Evolutionary conservation across 2,329 filamentous ascomycete species (phyloP).

Genomic region (Escovopsis sp.): DNA sequence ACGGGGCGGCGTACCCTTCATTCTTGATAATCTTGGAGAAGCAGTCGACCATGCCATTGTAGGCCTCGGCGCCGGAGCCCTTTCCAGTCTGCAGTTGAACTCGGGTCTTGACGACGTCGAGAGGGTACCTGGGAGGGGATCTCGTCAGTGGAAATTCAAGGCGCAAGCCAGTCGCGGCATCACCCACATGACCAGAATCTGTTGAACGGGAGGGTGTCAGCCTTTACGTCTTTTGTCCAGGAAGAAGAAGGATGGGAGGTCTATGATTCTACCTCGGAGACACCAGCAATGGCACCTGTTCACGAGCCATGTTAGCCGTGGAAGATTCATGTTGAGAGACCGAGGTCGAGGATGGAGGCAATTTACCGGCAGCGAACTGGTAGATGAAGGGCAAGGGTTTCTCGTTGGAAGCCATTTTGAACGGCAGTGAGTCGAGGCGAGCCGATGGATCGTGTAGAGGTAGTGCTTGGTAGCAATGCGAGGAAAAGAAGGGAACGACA

Average conservation of each 20-base stretch:
- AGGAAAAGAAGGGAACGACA: slow-evolving; percentile 14
- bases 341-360: slow-evolving; percentile 1
- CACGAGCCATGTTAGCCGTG: slow-evolving; percentile 5
- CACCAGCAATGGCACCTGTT: slow-evolving; percentile 80
- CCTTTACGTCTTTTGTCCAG: too few relatives aligned
- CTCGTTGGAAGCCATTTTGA: slow-evolving; percentile 42
- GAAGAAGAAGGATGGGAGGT: background rate
- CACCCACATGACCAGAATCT: slow-evolving; percentile 78
- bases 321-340: background rate
- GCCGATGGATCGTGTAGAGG: background rate
- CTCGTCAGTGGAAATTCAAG: slow-evolving; percentile 7
- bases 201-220: slow-evolving; percentile 9
- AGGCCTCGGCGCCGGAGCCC: slow-evolving; percentile 61
- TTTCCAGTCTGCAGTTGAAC: slow-evolving; percentile 77
- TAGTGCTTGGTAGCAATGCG: too few relatives aligned
- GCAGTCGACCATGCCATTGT: slow-evolving; percentile 97
- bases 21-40: slow-evolving; percentile 93
- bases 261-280: slow-evolving; percentile 61
- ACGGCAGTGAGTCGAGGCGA: slow-evolving; percentile 5
- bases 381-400: slow-evolving; percentile 84
- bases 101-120: slow-evolving; percentile 97
- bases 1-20: slow-evolving; percentile 57
- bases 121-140: slow-evolving; percentile 61
- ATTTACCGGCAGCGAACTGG: slow-evolving; percentile 77
- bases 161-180: background rate